These are phyloP conservation scores for Spinacia oleracea DNA, from an alignment of 179 eudicot genomes.

Conservation along the genomic window DNA sequence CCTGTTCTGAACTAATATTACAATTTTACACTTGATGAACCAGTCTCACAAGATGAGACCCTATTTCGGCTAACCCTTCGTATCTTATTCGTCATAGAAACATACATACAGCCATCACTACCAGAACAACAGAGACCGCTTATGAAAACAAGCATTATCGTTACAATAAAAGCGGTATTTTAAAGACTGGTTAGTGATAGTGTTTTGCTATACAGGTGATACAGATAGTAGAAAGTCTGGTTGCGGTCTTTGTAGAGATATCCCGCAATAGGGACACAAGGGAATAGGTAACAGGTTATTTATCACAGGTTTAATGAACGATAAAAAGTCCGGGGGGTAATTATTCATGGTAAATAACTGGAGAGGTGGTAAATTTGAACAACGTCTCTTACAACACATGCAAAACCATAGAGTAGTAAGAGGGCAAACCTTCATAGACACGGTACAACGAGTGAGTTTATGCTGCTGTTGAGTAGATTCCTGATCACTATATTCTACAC, in stretches of 20 bases:
- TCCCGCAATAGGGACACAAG: conserved; percentile 87
- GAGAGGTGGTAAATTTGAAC: conserved; percentile 55
- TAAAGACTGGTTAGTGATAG: not conserved
- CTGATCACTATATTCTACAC: conserved; percentile 20
- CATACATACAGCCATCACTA: not conserved
- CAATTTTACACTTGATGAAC: not conserved
- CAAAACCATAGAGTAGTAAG: conserved; percentile 74
- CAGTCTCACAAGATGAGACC: not conserved
- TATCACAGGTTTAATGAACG: conserved; percentile 22
- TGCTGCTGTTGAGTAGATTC: conserved; percentile 50
- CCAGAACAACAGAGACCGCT: not conserved
- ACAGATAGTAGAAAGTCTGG: conserved; percentile 71
- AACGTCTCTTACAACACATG: conserved; percentile 63
- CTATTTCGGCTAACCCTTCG: not conserved
- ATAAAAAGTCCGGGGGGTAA: conserved; percentile 41
- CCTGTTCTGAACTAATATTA: conserved; percentile 6
- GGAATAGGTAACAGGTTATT: conserved; percentile 40
- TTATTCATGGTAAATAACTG: conserved; percentile 46
- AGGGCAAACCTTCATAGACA: conserved; percentile 75
- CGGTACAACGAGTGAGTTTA: conserved; percentile 63
- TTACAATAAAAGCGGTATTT: not conserved
- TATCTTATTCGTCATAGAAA: not conserved
- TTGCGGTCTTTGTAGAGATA: conserved; percentile 70
- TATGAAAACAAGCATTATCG: not conserved
- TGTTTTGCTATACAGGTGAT: conserved; percentile 51